Evolutionary conservation across 139 green algal genomes (phyloP), one percentile per base, ranked within the genome.

Genomic region (Tetraselmis striata): DNA sequence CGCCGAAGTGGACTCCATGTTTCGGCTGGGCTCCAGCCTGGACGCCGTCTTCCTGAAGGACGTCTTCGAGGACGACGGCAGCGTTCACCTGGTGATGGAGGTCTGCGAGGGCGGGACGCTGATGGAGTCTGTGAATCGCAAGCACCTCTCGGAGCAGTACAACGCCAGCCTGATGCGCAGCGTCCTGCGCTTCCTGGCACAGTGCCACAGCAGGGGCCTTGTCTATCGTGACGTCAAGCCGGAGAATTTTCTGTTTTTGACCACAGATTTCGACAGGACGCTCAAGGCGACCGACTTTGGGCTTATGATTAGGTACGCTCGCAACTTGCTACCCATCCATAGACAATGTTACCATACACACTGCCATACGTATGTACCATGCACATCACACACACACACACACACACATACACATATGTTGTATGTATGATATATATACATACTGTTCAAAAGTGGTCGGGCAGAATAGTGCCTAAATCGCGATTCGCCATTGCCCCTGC

Each of bases 231-330:
- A 83, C 79, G 79, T 83, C 2, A 83, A 83, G 79, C 79, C 79
- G 2, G 79, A 83, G 23, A 83, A 83, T n/a, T 84, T 84, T 29
- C 75, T 84, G 23, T 84, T 84, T 30, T 24, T 28, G 11, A 76
- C 31, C 67, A 79, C 31, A 2, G 23, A 76, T 1, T 74, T 76
- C 29, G 80, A 78, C 31, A 31, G n/a, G 5, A 59, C 80, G 29
- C 31, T 84, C 25, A 84, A 84, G 67, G 75, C 75, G 28, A 84
- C 80, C 18, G 80, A 84, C 74, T 84, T 84, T 58, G 80, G 80
- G 2, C 80, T 84, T 5, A 29, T 29, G n/a, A 79, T 79, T n/a
- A 28, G 29, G 28, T 45, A 23, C 23, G 23, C n/a, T 23, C 76
- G 28, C n/a, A n/a, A n/a, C n/a, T n/a, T n/a, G n/a, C n/a, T n/a